A percentile compares a stretch with the other conserved stretches of the same genome.
phyloP scores from a whole-genome alignment of 805 yeast genomes.

The Lachancea nothofagi region DNA sequence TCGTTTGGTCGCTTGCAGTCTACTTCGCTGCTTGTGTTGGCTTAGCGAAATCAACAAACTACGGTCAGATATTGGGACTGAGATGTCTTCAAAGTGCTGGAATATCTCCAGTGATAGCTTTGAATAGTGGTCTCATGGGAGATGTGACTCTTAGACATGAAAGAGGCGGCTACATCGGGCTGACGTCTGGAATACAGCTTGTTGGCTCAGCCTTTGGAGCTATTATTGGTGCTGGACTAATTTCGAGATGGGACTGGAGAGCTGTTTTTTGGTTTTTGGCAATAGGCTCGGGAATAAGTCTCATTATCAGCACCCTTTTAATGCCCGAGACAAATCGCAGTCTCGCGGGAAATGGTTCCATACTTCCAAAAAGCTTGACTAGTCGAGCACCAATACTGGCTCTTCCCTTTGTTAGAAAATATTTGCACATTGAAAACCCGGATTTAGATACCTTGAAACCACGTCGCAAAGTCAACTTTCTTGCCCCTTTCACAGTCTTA shows the following conservation, averaged over 20 bases:
- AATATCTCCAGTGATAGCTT: conserved; percentile 68
- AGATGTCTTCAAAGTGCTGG: conserved; percentile 73
- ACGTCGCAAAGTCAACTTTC: conserved; percentile 21
- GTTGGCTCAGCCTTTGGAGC: conserved; percentile 79
- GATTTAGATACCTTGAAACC: conserved; percentile 29
- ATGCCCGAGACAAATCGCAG: conserved; percentile 74
- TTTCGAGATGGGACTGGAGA: conserved; percentile 58
- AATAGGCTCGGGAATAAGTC: conserved; percentile 50
- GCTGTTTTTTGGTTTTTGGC: conserved; percentile 71
- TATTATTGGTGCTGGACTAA: conserved; percentile 46
- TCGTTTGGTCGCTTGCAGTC: conserved; percentile 47
- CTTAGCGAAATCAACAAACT: conserved; percentile 51
- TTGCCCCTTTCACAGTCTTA: conserved; percentile 42
- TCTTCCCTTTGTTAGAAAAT: conserved; percentile 17
- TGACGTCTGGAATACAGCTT: conserved; percentile 57
- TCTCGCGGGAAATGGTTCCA: conserved; percentile 70
- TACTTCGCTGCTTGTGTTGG: conserved; percentile 62
- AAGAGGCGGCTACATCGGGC: conserved; percentile 70
- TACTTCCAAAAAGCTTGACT: conserved; percentile 40
- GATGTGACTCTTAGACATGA: conserved; percentile 61
- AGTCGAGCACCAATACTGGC: conserved; percentile 43
- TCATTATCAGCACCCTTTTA: conserved; percentile 31
- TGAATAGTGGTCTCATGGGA: conserved; percentile 64
- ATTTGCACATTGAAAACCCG: conserved; percentile 30
- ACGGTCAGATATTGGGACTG: conserved; percentile 55